Evolutionary conservation across 768 basidiomycete genomes (phyloP).

Genomic region (Trametes cinnabarina): DNA sequence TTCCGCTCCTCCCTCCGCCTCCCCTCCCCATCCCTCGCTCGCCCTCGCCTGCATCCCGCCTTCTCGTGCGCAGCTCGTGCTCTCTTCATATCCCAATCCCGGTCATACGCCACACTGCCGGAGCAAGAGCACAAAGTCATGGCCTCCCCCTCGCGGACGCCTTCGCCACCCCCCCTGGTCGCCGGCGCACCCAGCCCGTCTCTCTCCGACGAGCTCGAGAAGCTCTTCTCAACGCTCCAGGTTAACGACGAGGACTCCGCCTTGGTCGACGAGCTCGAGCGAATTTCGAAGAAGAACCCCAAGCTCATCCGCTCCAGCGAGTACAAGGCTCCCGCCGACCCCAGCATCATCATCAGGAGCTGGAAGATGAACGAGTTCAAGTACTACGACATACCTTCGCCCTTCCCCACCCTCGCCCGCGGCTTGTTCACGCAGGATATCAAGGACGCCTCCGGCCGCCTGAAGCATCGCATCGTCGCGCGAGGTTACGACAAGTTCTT

Average conservation of each 20-base stretch:
- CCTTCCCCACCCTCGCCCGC: slow-evolving; percentile 92
- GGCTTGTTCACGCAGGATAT: slow-evolving; percentile 77
- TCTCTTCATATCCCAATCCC: neutral
- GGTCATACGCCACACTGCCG: neutral
- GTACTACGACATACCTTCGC: slow-evolving; percentile 84
- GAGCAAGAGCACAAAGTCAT: neutral
- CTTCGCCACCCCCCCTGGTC: neutral
- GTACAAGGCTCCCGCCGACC: slow-evolving; percentile 58
- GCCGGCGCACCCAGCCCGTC: neutral
- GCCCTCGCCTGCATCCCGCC: neutral
- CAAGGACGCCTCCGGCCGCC: slow-evolving; percentile 30
- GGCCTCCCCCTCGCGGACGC: neutral
- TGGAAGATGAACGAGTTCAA: slow-evolving; percentile 99
- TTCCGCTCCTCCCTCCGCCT: neutral
- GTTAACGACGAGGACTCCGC: slow-evolving; percentile 46
- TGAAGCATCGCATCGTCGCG: slow-evolving; percentile 63
- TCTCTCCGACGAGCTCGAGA: neutral
- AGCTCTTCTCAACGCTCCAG: neutral
- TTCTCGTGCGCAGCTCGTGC: neutral
- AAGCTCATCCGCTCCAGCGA: slow-evolving; percentile 63
- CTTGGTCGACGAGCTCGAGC: slow-evolving; percentile 54
- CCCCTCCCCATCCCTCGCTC: neutral
- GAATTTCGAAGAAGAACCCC: slow-evolving; percentile 51
- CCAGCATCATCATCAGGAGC: slow-evolving; percentile 58
- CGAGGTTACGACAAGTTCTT: slow-evolving; percentile 99